Conservation (phyloP, 2,329 filamentous ascomycete genomes). For the Xylaria sp. region DNA sequence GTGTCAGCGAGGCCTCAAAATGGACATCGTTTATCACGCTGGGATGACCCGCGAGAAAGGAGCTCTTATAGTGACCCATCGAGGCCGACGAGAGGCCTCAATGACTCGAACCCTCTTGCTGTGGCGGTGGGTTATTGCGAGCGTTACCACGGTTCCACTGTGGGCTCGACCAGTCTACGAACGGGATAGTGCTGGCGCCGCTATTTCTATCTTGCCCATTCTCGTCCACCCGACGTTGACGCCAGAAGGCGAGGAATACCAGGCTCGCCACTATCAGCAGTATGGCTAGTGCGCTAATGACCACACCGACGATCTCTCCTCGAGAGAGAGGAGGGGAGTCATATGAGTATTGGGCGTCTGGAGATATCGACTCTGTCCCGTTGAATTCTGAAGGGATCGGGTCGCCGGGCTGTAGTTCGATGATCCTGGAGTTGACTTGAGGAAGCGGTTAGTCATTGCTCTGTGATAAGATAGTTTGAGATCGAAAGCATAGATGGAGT, state of each 20-base stretch:
- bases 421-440: constrained; percentile 3
- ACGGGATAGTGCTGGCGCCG: neutral
- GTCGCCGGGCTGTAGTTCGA: constrained; percentile 12
- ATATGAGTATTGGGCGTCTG: neutral
- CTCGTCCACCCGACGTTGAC: constrained; percentile 21
- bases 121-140: neutral
- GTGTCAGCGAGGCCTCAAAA: neutral
- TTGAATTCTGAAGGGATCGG: constrained; percentile 10
- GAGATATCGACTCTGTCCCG: neutral
- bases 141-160: too few relatives aligned
- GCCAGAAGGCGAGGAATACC: constrained; percentile 58
- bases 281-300: constrained; percentile 61
- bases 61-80: neutral
- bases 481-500: neutral
- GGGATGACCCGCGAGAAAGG: neutral
- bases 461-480: neutral
- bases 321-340: constrained; percentile 47
- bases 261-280: constrained; percentile 57
- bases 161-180: neutral
- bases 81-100: neutral
- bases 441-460: neutral
- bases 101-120: constrained; percentile 3
- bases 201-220: neutral
- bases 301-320: constrained; percentile 70
- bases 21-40: neutral